These are phyloP conservation scores for Sordaria brevicollis DNA, from an alignment of 495 filamentous ascomycete genomes.

Conservation along the genomic window DNA sequence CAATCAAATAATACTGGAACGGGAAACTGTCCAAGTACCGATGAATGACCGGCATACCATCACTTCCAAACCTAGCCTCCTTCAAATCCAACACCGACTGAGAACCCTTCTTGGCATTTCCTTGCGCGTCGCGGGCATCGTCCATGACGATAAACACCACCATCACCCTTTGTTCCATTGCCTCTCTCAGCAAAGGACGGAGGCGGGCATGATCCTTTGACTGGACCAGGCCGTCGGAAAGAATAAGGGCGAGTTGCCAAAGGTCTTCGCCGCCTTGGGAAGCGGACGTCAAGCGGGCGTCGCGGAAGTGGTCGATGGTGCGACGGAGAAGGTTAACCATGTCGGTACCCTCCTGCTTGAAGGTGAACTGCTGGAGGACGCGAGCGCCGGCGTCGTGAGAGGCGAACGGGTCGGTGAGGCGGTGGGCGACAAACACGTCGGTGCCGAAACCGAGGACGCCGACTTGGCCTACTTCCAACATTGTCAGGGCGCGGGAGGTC, in stretches of 20 bases:
- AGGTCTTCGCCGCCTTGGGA: conserved; percentile 59
- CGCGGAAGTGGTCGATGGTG: conserved; percentile 71
- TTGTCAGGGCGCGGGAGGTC: conserved; percentile 69
- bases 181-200: conserved; percentile 67
- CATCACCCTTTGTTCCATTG: conserved; percentile 91
- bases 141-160: conserved; percentile 96
- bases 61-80: conserved; percentile 63
- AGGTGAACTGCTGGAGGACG: conserved; percentile 76
- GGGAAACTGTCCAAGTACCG: conserved; percentile 92
- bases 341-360: conserved; percentile 75
- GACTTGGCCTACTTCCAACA: conserved; percentile 89
- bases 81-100: conserved; percentile 67
- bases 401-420: conserved; percentile 66
- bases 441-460: conserved; percentile 84
- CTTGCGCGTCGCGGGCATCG: conserved; percentile 38
- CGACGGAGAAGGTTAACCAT: conserved; percentile 64
- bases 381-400: conserved; percentile 71
- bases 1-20: conserved; percentile 91
- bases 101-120: conserved; percentile 19
- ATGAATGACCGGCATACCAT: conserved; percentile 57
- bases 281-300: conserved; percentile 51
- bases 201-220: conserved; percentile 67
- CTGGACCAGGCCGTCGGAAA: conserved; percentile 88
- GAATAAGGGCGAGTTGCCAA: conserved; percentile 92
- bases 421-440: conserved; percentile 76